A percentile compares a stretch with the other conserved stretches of the same genome.
phyloP scores from a whole-genome alignment of 129 eudicot species.

The Helianthus annuus region HanXRQr2.0-SUNRISE NC_035437.2:174699930-174700429 shows the following conservation, averaged over 20 bases:
- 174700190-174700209: neutral
- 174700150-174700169: neutral
- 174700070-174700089: too few species aligned
- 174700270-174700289: neutral
- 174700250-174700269: neutral
- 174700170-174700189: neutral
- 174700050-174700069: neutral
- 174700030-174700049: slow-evolving; percentile 1
- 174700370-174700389: too few species aligned
- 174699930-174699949: too few species aligned
- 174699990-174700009: neutral
- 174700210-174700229: neutral
- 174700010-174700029: neutral
- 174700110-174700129: slow-evolving; percentile 12
- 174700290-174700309: neutral
- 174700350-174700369: too few species aligned
- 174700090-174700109: neutral
- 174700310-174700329: neutral
- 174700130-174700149: neutral
- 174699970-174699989: neutral
- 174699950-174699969: too few species aligned
- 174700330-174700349: neutral
- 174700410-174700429: too few species aligned
- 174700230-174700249: neutral
- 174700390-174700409: too few species aligned